Base-by-base conservation (phyloP, 106 monocot genomes). In the Platanthera zijinensis region DNA sequence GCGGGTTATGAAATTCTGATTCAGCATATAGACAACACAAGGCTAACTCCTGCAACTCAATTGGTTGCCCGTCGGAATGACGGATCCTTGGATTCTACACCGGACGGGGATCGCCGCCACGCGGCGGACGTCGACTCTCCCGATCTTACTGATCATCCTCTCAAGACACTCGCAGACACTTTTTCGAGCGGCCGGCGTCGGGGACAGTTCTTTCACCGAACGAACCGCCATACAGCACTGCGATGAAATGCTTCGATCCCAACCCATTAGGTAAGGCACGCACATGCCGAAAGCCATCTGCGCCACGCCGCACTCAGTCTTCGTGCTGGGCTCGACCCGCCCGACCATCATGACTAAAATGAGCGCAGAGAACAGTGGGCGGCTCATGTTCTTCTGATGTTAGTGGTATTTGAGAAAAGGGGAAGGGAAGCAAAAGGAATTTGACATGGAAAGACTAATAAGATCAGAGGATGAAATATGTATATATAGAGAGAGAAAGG, bases 281-380 rank as follows among this genome's bases (percentile, higher is more conserved):
- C 64, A 66, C 76, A 64, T 66, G 59, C 76, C 64, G 10, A 77
- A 77, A 25, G 76, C 76, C 13, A 28, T 77, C 22, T 66, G 50
- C 49, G 76, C 76, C 51, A 77, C 66, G 50, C 76, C 76, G 51
- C 76, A 77, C 10, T 67, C 64, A 10, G 76, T 22, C 51, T 77
- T 77, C 7, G 76, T 77, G 66, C 66, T 11, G 21, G 64, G n/a
- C 13, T 77, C 77, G 10, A 18, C 10, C 47, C 25, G 2, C 7
- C 19, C 51, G 50, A 47, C 15, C 0, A 22, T n/a, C 56, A 15
- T 56, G 17, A 14, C 3, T 13, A 56, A 56, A 56, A 56, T 56
- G 56, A 56, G n/a, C n/a, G 13, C 56, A 15, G 14, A 14, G 13
- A 53, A 53, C 3, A 53, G 52, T 1, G 14, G 3, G 14, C 52